Base-by-base conservation (phyloP, 73 alveolate genomes). In the Paramecium octaurelia region DNA sequence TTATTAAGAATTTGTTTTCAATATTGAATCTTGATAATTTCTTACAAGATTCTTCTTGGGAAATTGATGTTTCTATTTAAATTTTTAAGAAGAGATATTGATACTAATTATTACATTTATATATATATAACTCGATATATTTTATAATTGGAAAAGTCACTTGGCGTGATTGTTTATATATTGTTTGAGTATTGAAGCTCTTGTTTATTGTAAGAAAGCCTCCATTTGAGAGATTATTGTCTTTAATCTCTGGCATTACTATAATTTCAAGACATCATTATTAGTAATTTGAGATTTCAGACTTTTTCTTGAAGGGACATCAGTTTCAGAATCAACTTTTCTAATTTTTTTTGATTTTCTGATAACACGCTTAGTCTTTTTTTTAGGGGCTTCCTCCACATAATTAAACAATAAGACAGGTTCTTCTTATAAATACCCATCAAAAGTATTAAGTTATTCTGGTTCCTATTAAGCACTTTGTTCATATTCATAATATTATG, bases 321-420 rank as follows among this genome's bases (percentile, higher is more conserved):
- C 88, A 34, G 88, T 75, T 42, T 75, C 88, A 35, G 68, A 38
- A 42, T 75, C 88, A 38, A 42, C 35, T 34, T 75, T 75, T 14
- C 36, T 75, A 18, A 38, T 35, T 20, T 75, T 75, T 42, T 75
- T 75, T 21, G 60, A 21, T 75, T 75, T 75, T 75, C 24, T 75
- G 35, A 9, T 75, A 42, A 75, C 46, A 23, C 16, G 57, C 38
- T 42, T 75, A 42, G 60, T 35, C 40, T 36, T 35, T 18, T 75
- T 75, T 42, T 75, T 75, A 9, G 88, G 88, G 18, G 88, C 88
- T 42, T 75, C 88, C 12, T 75, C 88, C 4, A 75, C 88, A 42
- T 14, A 75, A 42, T 75, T 75, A 42, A 75, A 75, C 58, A 38
- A 14, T 11, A 75, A 21, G 18, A 75, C 60, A 35, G 88, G 88